Evolutionary conservation across 108 stramenopile genomes (phyloP), one percentile per base, ranked within the genome.

Genomic region (Fragilaria crotonensis): DNA sequence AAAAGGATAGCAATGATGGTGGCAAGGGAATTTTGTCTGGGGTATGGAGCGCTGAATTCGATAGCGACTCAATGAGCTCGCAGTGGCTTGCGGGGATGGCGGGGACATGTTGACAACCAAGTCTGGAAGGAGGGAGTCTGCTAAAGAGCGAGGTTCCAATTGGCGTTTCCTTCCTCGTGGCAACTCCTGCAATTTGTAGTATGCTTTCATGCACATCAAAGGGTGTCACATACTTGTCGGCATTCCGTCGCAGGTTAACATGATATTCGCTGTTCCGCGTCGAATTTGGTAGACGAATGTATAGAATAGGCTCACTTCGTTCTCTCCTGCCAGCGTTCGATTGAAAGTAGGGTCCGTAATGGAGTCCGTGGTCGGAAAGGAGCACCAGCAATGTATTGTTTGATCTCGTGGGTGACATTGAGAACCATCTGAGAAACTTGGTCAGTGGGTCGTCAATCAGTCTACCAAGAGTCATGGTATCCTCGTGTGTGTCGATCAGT

Each of bases 401-500:
- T 14, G 14, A 11, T 4, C 36, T 7, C 7, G 36, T 11, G 11
- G 14, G 11, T 11, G 36, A 41, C 7, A 14, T 11, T 41, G 36
- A 11, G 14, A 41, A 11, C 25, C 64, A 60, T 57, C 66, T 45
- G 33, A 56, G 52, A 73, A 68, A 50, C 14, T 36, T 18, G 18
- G 46, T 4, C 7, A 68, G 45, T 3, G 52, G 7, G 41, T n/a
- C 50, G 52, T 80, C 79, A 27, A 80, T 32, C 9, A 57, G 64
- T 19, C 60, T 36, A 5, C 60, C 51, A 25, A 80, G 48, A 4
- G 63, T 71, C 49, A 62, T 53, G 0, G 69, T 77, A 41, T 80
- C 79, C 41, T 80, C 79, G 52, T 80, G 79, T 18, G 67, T 70
- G 41, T 80, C 79, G 27, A 77, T 59, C 21, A 80, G 77, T 30